Conservation (phyloP, 139 green algal genomes). For the Tetradesmus obliquus region DNA sequence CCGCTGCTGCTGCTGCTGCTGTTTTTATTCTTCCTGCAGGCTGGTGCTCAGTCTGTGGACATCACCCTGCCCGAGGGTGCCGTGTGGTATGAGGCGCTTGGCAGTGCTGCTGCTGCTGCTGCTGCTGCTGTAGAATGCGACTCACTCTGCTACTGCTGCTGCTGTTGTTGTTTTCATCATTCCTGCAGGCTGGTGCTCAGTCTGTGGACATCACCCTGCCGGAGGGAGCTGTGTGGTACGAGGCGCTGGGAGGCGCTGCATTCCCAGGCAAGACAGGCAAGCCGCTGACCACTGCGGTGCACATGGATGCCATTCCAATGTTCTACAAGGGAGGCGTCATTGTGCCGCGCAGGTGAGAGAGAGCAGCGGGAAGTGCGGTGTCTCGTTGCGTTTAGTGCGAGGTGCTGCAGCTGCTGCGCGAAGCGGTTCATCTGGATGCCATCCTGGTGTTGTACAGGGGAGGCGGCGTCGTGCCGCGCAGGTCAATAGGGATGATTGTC, state of each 20-base stretch:
- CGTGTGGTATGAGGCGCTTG: constrained; percentile 69
- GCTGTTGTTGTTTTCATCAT: not conserved
- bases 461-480: constrained; percentile 84
- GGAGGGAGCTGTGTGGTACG: constrained; percentile 59
- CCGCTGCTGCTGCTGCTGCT: not conserved
- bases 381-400: too few relatives aligned
- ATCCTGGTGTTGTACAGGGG: constrained; percentile 88
- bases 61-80: constrained; percentile 57
- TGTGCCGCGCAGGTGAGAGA: constrained; percentile 80
- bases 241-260: constrained; percentile 39
- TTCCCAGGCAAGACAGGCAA: not conserved
- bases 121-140: not conserved
- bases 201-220: constrained; percentile 55
- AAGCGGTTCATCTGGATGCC: constrained; percentile 75
- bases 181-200: constrained; percentile 28
- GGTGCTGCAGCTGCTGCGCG: not conserved
- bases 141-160: not conserved
- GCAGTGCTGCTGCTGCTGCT: not conserved
- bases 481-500: constrained; percentile 52
- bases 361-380: constrained; percentile 47
- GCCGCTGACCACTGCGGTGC: constrained; percentile 59
- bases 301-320: constrained; percentile 80
- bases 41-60: constrained; percentile 34
- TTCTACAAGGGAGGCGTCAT: constrained; percentile 92
- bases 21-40: not conserved